Percentiles rank a stretch among this genome's conserved stretches.
These are phyloP conservation scores for Kuraishia hungarica DNA, from an alignment of 805 yeast species.

Conservation along the genomic window DNA sequence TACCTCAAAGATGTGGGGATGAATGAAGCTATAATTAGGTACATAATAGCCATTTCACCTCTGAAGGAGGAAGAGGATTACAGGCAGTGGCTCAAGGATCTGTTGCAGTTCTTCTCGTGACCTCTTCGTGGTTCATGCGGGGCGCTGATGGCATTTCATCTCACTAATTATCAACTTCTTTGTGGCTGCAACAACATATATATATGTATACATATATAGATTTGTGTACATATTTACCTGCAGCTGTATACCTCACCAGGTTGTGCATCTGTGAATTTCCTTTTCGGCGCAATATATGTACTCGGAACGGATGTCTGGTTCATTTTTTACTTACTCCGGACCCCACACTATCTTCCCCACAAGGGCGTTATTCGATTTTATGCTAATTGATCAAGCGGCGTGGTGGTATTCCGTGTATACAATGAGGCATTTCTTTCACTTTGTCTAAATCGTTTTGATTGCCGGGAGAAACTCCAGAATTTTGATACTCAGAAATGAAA, in stretches of 20 bases:
- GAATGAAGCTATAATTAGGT: slow-evolving; percentile 32
- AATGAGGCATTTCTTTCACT: neutral
- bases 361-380: too few relatives aligned
- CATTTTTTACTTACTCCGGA: neutral
- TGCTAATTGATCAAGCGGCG: neutral
- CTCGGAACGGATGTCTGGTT: too few relatives aligned
- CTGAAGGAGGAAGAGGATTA: slow-evolving; percentile 36
- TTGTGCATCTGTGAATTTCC: too few relatives aligned
- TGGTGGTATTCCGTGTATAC: neutral
- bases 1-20: slow-evolving; percentile 30
- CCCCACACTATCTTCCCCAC: neutral
- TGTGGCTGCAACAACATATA: neutral
- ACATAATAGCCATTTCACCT: slow-evolving; percentile 30
- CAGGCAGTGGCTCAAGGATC: slow-evolving; percentile 30
- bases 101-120: slow-evolving; percentile 5
- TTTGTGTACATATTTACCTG: too few relatives aligned
- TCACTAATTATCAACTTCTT: too few relatives aligned
- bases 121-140: neutral
- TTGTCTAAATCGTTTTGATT: neutral
- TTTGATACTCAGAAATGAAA: too few relatives aligned
- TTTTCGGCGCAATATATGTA: too few relatives aligned
- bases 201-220: too few relatives aligned
- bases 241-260: too few relatives aligned
- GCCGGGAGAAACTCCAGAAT: neutral
- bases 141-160: too few relatives aligned